Evolutionary conservation across 371 early-diverging fungal species (phyloP), one percentile per base, ranked within the genome.

Genomic region (Mortierella sp.): DNA sequence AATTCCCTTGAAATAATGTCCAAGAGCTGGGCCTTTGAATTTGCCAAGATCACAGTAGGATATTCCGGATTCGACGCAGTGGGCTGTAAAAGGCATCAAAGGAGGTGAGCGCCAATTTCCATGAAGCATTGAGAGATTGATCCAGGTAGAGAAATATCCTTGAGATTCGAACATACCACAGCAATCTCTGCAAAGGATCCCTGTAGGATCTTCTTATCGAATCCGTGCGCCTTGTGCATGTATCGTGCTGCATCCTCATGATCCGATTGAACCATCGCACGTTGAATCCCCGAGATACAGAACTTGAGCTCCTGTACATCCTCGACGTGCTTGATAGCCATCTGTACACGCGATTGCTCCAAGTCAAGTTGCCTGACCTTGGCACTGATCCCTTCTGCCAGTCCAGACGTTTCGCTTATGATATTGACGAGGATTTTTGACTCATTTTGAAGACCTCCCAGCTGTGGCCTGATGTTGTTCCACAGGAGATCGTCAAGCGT

Each of bases 321-420:
- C 52, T 90, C 88, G 3, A 93, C 90, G 28, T 91, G 86, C 46
- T 70, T 52, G 23, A 94, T 88, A 0, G 92, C 87, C 59, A 84
- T 78, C 76, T 90, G 87, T 9, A 93, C 90, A 51, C 89, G 82
- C 27, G 90, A 90, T 83, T 91, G 93, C 64, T 95, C 93, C 58
- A 89, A 82, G 71, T 95, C 95, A 41, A 95, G 72, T 58, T 90
- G 90, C 38, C 95, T 82, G 38, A 95, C 94, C 72, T 91, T 91
- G 30, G 84, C 90, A 63, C 92, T 92, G 58, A 95, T 94, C 3
- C 84, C 83, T 56, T 93, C 94, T 4, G 95, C 94, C 38, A 93
- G 80, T 5, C 72, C 72, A 0, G 93, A 88, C 0, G 95, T 93
- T 24, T 85, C 84, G 39, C 84, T 81, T 26, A 94, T 84, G 31